Percentiles rank a stretch among this genome's conserved stretches.
phyloP scores from a whole-genome alignment of 345 rosid genomes.

The Eucalyptus pumila region DNA sequence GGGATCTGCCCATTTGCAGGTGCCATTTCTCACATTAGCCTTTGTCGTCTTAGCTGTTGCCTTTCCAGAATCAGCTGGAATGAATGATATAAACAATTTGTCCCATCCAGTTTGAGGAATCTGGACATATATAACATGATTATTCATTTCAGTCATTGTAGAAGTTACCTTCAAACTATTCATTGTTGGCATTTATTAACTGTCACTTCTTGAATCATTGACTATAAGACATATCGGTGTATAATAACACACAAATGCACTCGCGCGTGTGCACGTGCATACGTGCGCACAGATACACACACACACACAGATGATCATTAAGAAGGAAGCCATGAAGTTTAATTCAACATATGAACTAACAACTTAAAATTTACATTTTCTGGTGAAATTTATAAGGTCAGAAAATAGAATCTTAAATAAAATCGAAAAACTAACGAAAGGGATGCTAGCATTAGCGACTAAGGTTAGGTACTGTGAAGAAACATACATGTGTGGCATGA shows the following conservation, averaged over 20 bases:
- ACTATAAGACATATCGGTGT: neutral
- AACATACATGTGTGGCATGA: constrained; percentile 93
- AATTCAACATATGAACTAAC: neutral
- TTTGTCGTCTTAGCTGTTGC: constrained; percentile 87
- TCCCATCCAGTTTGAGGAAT: constrained; percentile 96
- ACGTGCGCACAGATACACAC: neutral
- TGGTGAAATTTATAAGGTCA: neutral
- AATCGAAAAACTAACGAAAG: neutral
- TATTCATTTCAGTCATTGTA: neutral
- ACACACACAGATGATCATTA: neutral
- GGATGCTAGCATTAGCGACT: neutral
- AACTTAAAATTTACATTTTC: neutral
- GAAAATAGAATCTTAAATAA: neutral
- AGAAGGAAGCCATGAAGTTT: neutral
- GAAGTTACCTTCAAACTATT: neutral
- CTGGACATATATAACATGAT: constrained; percentile 15
- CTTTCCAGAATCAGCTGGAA: constrained; percentile 90
- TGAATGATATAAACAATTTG: constrained; percentile 79
- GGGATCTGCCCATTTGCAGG: constrained; percentile 99
- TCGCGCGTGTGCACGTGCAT: too few relatives aligned
- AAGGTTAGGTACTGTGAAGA: neutral
- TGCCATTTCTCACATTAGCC: constrained; percentile 92
- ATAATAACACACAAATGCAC: neutral
- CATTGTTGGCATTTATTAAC: neutral
- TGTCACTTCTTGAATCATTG: neutral